A percentile compares a stretch with the other conserved stretches of the same genome.
phyloP scores from a whole-genome alignment of 352 stramenopile genomes.

The Phytopythium vexans region DNA sequence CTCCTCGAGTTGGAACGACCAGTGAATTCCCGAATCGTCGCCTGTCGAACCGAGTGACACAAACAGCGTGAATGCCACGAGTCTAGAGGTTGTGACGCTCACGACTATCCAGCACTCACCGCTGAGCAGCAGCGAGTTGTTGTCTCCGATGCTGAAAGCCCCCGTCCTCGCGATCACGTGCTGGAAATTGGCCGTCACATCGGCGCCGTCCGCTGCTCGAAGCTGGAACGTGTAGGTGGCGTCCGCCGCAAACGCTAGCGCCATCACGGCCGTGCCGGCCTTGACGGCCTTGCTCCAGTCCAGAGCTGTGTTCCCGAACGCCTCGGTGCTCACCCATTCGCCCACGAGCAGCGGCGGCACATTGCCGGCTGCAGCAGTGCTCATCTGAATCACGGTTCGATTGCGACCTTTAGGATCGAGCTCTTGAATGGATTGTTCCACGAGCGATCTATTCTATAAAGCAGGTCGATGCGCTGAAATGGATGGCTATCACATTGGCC shows the following conservation, averaged over 20 bases:
- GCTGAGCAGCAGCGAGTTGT: constrained; percentile 28
- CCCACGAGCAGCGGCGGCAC: constrained; percentile 23
- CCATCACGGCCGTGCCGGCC: constrained; percentile 31
- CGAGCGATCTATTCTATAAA: too few species aligned
- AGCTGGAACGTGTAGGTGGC: constrained; percentile 39
- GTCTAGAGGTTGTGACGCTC: not conserved
- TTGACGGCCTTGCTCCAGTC: constrained; percentile 78
- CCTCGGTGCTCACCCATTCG: constrained; percentile 61
- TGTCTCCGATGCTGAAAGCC: constrained; percentile 26
- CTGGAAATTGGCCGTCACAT: constrained; percentile 50
- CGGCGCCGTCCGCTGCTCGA: constrained; percentile 4
- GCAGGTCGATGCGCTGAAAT: too few species aligned
- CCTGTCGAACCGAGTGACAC: constrained; percentile 9
- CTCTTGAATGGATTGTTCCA: too few species aligned
- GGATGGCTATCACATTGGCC: too few species aligned
- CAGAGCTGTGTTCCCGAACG: constrained; percentile 72
- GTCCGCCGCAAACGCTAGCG: constrained; percentile 35
- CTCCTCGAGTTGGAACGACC: constrained; percentile 71
- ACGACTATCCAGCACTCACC: constrained; percentile 4
- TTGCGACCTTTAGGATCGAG: too few species aligned
- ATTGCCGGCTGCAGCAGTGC: constrained; percentile 1
- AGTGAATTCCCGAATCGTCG: constrained; percentile 52
- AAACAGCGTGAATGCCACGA: not conserved
- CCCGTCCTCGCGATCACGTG: constrained; percentile 50
- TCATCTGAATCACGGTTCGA: too few species aligned